Evolutionary conservation across 371 early-diverging fungal genomes (phyloP), one percentile per base, ranked within the genome.

Genomic region (Dinochytrium kinnereticum): DNA sequence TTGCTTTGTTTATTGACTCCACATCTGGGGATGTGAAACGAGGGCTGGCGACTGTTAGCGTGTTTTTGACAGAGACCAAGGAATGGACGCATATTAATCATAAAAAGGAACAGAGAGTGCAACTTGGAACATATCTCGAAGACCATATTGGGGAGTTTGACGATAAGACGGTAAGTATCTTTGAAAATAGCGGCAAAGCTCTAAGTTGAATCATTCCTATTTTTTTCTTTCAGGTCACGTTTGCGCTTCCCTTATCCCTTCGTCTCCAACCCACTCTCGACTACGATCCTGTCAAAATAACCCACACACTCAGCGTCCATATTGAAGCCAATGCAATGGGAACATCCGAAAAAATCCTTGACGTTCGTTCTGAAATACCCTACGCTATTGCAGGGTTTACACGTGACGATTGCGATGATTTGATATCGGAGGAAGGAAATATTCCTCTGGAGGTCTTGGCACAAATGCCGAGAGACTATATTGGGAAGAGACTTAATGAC

Each of bases 371-470:
- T 44, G 66, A 66, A 38, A 44, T 66, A 39, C 66, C 66, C 7
- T 66, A 66, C 28, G 44, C 66, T 13, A 28, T 66, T 3, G 66
- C 66, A 2, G 66, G 66, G 44, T 66, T 66, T 44, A 66, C 66
- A 2, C 66, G 66, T 28, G 66, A 66, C 44, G 66, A 66, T 24
- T 37, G 38, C 44, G 66, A 66, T 30, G 66, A 66, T 24, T 44
- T 66, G 7, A n/a, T 66, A 13, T 21, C 44, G 13, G 13, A 44
- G 13, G 66, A 17, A 3, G 39, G 26, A 21, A 66, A 66, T 44
- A 17, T 66, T 24, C 66, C 66, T 2, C 3, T 15, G 10, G 30
- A 30, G 3, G 40, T 66, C 44, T 28, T 66, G 15, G 7, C 26
- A n/a, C 40, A 66, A 30, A 66, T 66, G 5, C 44, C 66, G 2